These are phyloP conservation scores for Alternaria atra DNA, from an alignment of 2,329 filamentous ascomycete species.

Conservation along the genomic window DNA sequence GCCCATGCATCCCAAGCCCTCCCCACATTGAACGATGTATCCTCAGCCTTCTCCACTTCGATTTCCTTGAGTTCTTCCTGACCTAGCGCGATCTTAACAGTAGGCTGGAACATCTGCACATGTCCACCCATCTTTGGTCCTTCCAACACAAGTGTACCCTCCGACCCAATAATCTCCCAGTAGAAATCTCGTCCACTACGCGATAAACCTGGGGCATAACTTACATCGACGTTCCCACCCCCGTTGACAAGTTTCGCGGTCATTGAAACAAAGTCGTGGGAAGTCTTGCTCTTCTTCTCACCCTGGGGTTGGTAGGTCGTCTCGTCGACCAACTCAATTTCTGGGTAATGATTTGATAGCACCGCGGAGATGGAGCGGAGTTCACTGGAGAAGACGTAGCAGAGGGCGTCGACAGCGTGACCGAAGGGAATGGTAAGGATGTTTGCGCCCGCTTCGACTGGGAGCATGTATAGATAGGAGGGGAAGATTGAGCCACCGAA, in stretches of 20 bases:
- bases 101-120: constrained; percentile 56
- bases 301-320: constrained; percentile 24
- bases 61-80: constrained; percentile 51
- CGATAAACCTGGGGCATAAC: constrained; percentile 30
- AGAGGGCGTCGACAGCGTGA: constrained; percentile 43
- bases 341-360: constrained; percentile 32
- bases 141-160: constrained; percentile 46
- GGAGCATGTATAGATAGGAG: constrained; percentile 59
- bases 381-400: constrained; percentile 40
- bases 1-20: constrained; percentile 67
- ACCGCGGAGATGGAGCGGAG: constrained; percentile 37
- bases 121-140: constrained; percentile 34
- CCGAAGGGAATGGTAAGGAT: constrained; percentile 54
- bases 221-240: constrained; percentile 36
- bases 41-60: constrained; percentile 60
- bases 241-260: constrained; percentile 32
- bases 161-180: constrained; percentile 52
- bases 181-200: constrained; percentile 39
- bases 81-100: constrained; percentile 41
- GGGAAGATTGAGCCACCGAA: constrained; percentile 27
- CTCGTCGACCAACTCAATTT: constrained; percentile 29
- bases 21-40: constrained; percentile 62
- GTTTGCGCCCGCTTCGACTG: constrained; percentile 57
- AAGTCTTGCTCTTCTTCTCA: constrained; percentile 33
- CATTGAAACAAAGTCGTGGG: constrained; percentile 41